A percentile compares a stretch with the other conserved stretches of the same genome.
Evolutionary conservation across 805 yeast genomes (phyloP).

Genomic region (Hanseniaspora jakobsenii): DNA sequence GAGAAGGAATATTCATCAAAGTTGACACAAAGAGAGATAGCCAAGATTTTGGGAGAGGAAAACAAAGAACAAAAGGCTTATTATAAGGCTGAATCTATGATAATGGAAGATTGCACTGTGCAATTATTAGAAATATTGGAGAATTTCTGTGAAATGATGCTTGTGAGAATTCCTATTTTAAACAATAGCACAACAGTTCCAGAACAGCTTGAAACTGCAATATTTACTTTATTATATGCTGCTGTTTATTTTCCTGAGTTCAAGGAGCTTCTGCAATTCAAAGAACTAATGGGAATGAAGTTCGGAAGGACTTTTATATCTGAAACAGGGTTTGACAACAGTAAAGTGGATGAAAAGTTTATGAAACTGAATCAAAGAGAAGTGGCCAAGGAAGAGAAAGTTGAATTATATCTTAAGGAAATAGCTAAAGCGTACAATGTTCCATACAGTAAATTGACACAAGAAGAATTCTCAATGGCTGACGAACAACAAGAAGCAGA

Average conservation of each 20-base stretch:
- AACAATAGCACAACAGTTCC: slow-evolving; percentile 28
- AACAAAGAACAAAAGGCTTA: slow-evolving; percentile 66
- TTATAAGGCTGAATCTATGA: slow-evolving; percentile 72
- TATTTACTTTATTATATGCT: slow-evolving; percentile 53
- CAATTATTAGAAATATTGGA: slow-evolving; percentile 72
- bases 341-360: slow-evolving; percentile 40
- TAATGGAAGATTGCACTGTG: slow-evolving; percentile 67
- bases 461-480: too few relatives aligned
- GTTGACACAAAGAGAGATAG: slow-evolving; percentile 57
- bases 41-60: slow-evolving; percentile 55
- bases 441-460: slow-evolving; percentile 50
- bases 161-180: slow-evolving; percentile 47
- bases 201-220: slow-evolving; percentile 53
- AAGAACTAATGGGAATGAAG: slow-evolving; percentile 49
- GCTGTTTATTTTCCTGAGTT: slow-evolving; percentile 58
- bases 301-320: slow-evolving; percentile 56
- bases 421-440: slow-evolving; percentile 71
- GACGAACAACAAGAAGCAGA: too few relatives aligned
- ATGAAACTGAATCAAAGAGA: slow-evolving; percentile 48
- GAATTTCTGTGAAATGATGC: slow-evolving; percentile 65
- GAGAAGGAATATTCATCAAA: slow-evolving; percentile 65
- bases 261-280: slow-evolving; percentile 51
- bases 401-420: slow-evolving; percentile 58
- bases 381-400: slow-evolving; percentile 56
- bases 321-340: slow-evolving; percentile 33